Base-by-base conservation (phyloP, 1,284 basidiomycete species). In the Fereydounia khargensis region DNA sequence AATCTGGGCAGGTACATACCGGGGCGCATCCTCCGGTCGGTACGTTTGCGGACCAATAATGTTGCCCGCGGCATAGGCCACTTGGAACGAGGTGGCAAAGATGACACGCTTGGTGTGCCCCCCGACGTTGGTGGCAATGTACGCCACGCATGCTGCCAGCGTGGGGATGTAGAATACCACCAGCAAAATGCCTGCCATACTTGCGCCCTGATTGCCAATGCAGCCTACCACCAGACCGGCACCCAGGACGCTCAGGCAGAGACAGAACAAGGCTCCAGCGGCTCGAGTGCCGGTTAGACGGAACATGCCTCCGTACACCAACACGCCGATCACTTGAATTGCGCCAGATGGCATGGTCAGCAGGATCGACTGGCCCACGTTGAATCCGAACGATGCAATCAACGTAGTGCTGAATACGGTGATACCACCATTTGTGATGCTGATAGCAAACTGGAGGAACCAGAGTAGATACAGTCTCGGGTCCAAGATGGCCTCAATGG, bases 401-500 rank as follows among this genome's bases (percentile, higher is more conserved):
- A 77, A 74, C 24, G 61, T 63, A 3, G 48, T 55, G 4, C 68
- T 67, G 35, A 74, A 76, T 41, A 65, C 70, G 27, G 39, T 47
- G 3, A 63, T 57, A 6, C 64, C 61, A 5, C 64, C 65, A 20
- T 69, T 69, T 25, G 63, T 39, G 10, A 73, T 46, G 44, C 68
- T 65, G 22, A 57, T 53, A 1, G 58, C 45, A 31, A 39, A 42
- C 22, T 65, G 58, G 13, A 30, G 47, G 4, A 65, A n/a, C 39
- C 67, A 60, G 35, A 69, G 56, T 20, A 69, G 33, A 24, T 39
- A 79, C 4, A 74, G 71, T 37, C 77, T 78, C 0, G 78, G 74
- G 51, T 83, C 82, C n/a, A 49, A 67, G 23, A 82, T 39, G 2
- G 79, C 82, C 59, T 83, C 82, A 34, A 68, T 76, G 28, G 75